These are phyloP conservation scores for Taiozyma sp. DNA, from an alignment of 1,139 yeast species.

Conservation along the genomic window DNA sequence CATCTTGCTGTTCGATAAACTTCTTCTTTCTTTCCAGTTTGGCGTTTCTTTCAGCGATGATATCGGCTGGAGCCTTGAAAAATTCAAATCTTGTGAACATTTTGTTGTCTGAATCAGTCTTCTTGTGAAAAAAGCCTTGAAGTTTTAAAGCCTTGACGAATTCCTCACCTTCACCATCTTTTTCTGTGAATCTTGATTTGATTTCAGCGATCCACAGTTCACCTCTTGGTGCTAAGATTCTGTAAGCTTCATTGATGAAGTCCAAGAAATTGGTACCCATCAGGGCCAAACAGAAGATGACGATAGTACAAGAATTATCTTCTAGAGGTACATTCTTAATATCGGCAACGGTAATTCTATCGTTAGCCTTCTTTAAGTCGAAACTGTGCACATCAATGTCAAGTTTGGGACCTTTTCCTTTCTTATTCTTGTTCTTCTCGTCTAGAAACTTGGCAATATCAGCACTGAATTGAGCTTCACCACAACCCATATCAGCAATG, in stretches of 20 bases:
- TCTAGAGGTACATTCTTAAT: slow-evolving; percentile 82
- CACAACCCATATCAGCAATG: slow-evolving; percentile 98
- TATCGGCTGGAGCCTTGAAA: slow-evolving; percentile 76
- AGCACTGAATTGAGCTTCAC: slow-evolving; percentile 83
- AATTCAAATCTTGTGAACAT: slow-evolving; percentile 96
- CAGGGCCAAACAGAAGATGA: slow-evolving; percentile 84
- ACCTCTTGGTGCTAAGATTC: slow-evolving; percentile 85
- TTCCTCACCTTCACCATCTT: slow-evolving; percentile 60
- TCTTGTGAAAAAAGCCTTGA: slow-evolving; percentile 81
- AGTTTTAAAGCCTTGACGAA: slow-evolving; percentile 74
- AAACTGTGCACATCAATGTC: slow-evolving; percentile 76
- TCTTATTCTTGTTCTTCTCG: slow-evolving; percentile 31
- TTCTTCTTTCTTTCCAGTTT: slow-evolving; percentile 60
- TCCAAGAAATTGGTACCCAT: slow-evolving; percentile 98
- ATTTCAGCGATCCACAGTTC: slow-evolving; percentile 98
- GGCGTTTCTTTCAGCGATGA: slow-evolving; percentile 58
- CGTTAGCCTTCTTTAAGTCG: slow-evolving; percentile 82
- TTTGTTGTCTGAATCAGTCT: slow-evolving; percentile 80
- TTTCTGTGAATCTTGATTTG: slow-evolving; percentile 79
- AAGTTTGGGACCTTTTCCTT: slow-evolving; percentile 27
- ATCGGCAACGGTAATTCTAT: slow-evolving; percentile 91
- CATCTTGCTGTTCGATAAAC: slow-evolving; percentile 66
- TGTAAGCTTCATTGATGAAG: slow-evolving; percentile 82
- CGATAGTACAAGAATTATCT: slow-evolving; percentile 75
- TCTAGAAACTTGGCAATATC: slow-evolving; percentile 51